Conservation (phyloP, 1,284 basidiomycete species). For the Ceratobasidium sp. region DNA sequence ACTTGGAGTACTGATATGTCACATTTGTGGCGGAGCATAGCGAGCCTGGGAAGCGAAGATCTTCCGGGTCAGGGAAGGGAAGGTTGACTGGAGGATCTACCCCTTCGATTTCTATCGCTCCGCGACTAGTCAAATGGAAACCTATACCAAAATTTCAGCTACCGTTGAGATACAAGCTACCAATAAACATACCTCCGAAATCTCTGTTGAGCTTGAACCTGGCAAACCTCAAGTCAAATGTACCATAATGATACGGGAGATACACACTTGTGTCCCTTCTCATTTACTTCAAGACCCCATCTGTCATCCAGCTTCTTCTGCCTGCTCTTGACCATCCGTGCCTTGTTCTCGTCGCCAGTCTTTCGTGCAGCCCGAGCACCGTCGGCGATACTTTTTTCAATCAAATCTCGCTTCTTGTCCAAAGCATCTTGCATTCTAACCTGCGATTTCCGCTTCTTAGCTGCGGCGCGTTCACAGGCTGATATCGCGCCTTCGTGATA, state of each 20-base stretch:
- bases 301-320: constrained; percentile 69
- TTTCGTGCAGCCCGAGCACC: constrained; percentile 61
- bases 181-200: constrained; percentile 48
- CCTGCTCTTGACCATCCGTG: constrained; percentile 63
- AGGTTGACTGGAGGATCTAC: constrained; percentile 59
- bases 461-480: constrained; percentile 63
- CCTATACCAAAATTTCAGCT: constrained; percentile 43
- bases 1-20: constrained; percentile 54
- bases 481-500: constrained; percentile 70
- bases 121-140: constrained; percentile 56
- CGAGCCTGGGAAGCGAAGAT: constrained; percentile 60
- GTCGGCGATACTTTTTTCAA: constrained; percentile 56
- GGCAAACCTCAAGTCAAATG: neutral
- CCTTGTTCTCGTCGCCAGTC: constrained; percentile 70
- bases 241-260: constrained; percentile 45
- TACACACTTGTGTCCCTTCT: constrained; percentile 50
- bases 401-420: constrained; percentile 62
- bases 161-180: too few relatives aligned
- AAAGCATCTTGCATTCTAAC: constrained; percentile 62
- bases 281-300: constrained; percentile 61
- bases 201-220: constrained; percentile 74
- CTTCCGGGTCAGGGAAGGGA: constrained; percentile 57
- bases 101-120: constrained; percentile 60
- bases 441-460: constrained; percentile 59
- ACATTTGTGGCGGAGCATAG: constrained; percentile 62